Percentiles rank a stretch among this genome's conserved stretches.
These are phyloP conservation scores for Tarenaya hassleriana DNA, from an alignment of 345 rosid species.

Conservation along the genomic window DNA sequence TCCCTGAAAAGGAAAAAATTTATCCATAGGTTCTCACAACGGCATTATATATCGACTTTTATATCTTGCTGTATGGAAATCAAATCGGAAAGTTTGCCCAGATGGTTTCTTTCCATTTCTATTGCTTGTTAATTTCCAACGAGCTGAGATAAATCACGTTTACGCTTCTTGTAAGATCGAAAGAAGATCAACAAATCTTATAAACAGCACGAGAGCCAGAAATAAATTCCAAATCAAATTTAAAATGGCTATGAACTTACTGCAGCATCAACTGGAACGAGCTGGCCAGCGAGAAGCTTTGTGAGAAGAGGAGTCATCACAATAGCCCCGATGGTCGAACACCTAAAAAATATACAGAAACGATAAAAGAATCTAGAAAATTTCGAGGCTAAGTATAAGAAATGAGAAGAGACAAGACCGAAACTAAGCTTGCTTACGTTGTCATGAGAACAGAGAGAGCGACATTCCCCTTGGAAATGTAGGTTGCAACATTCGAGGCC, in stretches of 20 bases:
- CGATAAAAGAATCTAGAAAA: neutral
- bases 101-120: too few species aligned
- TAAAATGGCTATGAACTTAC: constrained; percentile 38
- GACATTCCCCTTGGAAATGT: constrained; percentile 90
- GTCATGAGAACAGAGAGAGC: constrained; percentile 99
- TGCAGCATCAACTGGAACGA: constrained; percentile 95
- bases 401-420: constrained; percentile 13
- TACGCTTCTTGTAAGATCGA: too few species aligned
- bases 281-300: constrained; percentile 98
- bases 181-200: too few species aligned
- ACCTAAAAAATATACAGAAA: constrained; percentile 36
- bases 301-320: constrained; percentile 98
- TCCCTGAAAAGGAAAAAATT: constrained; percentile 43
- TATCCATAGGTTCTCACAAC: neutral
- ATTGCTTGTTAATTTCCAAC: too few species aligned
- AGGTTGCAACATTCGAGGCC: constrained; percentile 95
- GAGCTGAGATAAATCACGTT: too few species aligned
- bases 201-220: neutral
- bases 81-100: too few species aligned
- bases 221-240: neutral
- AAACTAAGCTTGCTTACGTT: constrained; percentile 44
- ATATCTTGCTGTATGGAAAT: too few species aligned
- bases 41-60: too few species aligned
- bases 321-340: constrained; percentile 96
- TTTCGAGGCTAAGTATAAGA: constrained; percentile 4